Conservation (phyloP, 176 grass and related monocot species). For the Saccharum officinarum region DNA sequence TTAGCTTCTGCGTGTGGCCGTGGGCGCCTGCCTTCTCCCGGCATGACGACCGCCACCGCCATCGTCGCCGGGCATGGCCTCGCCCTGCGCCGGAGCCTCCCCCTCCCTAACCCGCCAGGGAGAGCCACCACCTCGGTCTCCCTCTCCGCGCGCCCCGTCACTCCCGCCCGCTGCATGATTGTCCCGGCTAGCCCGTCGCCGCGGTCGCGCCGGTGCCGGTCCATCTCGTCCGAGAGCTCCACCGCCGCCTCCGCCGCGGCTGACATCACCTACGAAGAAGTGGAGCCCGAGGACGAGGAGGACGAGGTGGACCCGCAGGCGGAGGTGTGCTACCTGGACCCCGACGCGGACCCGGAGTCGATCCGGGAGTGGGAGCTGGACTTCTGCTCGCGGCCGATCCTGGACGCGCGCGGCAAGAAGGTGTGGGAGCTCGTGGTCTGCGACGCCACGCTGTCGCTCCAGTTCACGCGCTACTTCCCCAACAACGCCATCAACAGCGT, state of each 20-base stretch:
- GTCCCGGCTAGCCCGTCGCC: not conserved
- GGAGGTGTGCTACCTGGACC: constrained; percentile 91
- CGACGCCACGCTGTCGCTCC: constrained; percentile 89
- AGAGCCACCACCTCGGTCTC: not conserved
- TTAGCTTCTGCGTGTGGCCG: constrained; percentile 65
- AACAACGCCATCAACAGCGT: constrained; percentile 98
- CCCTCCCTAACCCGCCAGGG: constrained; percentile 22
- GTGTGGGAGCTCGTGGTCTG: constrained; percentile 95
- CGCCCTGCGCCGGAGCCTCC: constrained; percentile 31
- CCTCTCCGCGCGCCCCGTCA: not conserved
- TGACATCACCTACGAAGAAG: constrained; percentile 38
- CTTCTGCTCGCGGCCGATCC: constrained; percentile 94
- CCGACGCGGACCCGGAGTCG: constrained; percentile 52
- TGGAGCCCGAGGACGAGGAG: constrained; percentile 5
- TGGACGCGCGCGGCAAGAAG: constrained; percentile 90
- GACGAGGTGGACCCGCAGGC: constrained; percentile 58
- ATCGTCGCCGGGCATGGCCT: constrained; percentile 43
- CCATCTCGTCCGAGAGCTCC: constrained; percentile 50
- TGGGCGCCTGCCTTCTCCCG: constrained; percentile 14
- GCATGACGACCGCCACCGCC: constrained; percentile 56
- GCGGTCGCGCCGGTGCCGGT: constrained; percentile 38
- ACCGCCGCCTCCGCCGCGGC: constrained; percentile 38
- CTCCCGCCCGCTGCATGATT: constrained; percentile 23
- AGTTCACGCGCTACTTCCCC: constrained; percentile 97
- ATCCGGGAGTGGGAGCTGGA: constrained; percentile 95